Percentiles rank a stretch among this genome's conserved stretches.
Conservation (phyloP, 2,329 filamentous ascomycete genomes). For the Nothophaeocryptopus gaeumannii region DNA sequence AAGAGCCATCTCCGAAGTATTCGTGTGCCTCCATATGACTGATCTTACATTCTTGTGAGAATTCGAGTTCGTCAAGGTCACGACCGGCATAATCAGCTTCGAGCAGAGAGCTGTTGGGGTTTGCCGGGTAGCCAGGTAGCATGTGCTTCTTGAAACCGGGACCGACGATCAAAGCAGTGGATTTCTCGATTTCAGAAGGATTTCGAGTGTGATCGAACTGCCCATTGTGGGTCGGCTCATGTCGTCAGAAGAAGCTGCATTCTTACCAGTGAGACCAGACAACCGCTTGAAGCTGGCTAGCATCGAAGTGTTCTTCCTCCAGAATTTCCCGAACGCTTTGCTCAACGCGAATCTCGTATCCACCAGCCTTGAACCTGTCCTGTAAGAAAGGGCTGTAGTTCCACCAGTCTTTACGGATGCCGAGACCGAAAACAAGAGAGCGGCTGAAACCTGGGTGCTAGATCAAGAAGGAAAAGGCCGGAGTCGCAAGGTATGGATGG, state of each 20-base stretch:
- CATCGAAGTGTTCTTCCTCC: slow-evolving; percentile 7
- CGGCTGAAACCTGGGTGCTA: slow-evolving; percentile 34
- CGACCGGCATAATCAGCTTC: slow-evolving; percentile 25
- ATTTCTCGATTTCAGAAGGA: slow-evolving; percentile 45
- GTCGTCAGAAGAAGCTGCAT: not conserved
- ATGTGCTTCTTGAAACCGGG: slow-evolving; percentile 49
- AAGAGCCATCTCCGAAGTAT: slow-evolving; percentile 55
- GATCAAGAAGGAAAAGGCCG: slow-evolving; percentile 48
- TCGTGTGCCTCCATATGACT: slow-evolving; percentile 48
- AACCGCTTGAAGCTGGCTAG: slow-evolving; percentile 4
- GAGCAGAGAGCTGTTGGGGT: slow-evolving; percentile 14
- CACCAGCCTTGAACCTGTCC: slow-evolving; percentile 14
- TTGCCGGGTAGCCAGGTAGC: slow-evolving; percentile 48
- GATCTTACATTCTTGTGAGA: slow-evolving; percentile 36
- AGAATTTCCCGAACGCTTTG: slow-evolving; percentile 28
- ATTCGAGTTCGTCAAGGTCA: slow-evolving; percentile 35
- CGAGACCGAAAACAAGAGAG: slow-evolving; percentile 43
- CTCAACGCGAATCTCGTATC: slow-evolving; percentile 35
- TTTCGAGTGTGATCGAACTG: slow-evolving; percentile 54
- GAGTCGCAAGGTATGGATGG: slow-evolving; percentile 34
- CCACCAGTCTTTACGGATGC: slow-evolving; percentile 42
- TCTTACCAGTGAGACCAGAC: slow-evolving; percentile 35
- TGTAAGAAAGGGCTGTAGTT: slow-evolving; percentile 9
- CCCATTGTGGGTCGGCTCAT: not conserved
- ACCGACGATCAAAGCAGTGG: slow-evolving; percentile 51